Evolutionary conservation across 1,139 yeast genomes (phyloP).

Genomic region (Keqinozyma sinolaborantium): DNA sequence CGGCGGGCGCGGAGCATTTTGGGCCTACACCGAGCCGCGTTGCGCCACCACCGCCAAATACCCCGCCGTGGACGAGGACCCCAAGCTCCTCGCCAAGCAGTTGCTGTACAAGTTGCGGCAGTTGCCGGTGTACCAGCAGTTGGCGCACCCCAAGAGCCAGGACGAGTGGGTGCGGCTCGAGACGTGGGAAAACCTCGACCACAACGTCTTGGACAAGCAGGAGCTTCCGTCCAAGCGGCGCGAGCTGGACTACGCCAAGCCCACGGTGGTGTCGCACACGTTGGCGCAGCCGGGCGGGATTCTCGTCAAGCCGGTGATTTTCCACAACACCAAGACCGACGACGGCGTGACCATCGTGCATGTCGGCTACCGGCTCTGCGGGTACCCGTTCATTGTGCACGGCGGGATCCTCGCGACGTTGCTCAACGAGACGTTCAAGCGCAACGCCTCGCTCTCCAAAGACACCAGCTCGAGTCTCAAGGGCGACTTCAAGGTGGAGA

Average conservation of each 20-base stretch:
- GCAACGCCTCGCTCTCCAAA: constrained; percentile 47
- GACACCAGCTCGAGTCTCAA: constrained; percentile 29
- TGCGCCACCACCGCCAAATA: constrained; percentile 30
- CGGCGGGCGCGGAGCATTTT: constrained; percentile 23
- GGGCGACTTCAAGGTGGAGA: constrained; percentile 45
- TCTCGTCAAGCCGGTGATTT: constrained; percentile 68
- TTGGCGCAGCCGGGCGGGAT: constrained; percentile 70
- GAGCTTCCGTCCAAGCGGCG: constrained; percentile 16
- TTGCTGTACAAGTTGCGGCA: constrained; percentile 47
- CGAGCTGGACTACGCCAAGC: constrained; percentile 26
- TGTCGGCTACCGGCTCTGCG: constrained; percentile 75
- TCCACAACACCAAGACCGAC: constrained; percentile 52
- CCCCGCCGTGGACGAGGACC: constrained; percentile 22
- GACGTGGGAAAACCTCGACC: constrained; percentile 61
- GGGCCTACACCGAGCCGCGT: constrained; percentile 34
- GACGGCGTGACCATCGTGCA: constrained; percentile 70
- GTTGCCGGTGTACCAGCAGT: constrained; percentile 49
- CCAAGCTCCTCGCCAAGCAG: constrained; percentile 19
- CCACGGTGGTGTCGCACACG: constrained; percentile 27
- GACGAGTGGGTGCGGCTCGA: constrained; percentile 43
- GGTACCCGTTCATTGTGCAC: constrained; percentile 84
- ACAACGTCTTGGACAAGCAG: constrained; percentile 34
- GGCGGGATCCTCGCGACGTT: constrained; percentile 89
- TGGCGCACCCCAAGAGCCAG: constrained; percentile 35
- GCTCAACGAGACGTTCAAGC: constrained; percentile 68